Conservation (phyloP, 2,329 filamentous ascomycete species). For the Onygenales sp. region DNA sequence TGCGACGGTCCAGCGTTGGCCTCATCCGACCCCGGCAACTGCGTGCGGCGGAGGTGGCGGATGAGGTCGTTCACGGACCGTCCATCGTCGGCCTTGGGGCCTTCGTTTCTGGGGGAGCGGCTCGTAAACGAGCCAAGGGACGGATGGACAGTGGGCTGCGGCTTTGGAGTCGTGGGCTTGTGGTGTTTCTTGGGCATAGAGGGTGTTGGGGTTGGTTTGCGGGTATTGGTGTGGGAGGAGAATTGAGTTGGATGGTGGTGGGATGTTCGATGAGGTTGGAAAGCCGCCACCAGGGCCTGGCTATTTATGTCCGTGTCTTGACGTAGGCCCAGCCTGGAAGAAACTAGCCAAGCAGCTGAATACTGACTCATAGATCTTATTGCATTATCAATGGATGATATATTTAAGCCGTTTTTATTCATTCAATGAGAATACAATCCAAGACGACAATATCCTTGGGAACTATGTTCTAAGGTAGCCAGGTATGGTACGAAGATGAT, state of each 20-base stretch:
- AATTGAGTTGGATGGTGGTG: slow-evolving; percentile 2
- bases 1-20: slow-evolving; percentile 11
- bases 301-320: no score
- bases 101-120: slow-evolving; percentile 7
- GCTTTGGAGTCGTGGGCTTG: slow-evolving; percentile 29
- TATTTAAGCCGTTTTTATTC: no score
- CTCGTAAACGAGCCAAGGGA: slow-evolving; percentile 22
- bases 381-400: no score
- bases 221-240: neutral
- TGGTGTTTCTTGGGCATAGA: slow-evolving; percentile 41
- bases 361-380: no score
- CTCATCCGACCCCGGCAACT: slow-evolving; percentile 19
- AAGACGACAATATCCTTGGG: no score
- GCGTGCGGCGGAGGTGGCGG: slow-evolving; percentile 35
- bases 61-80: slow-evolving; percentile 40
- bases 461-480: no score
- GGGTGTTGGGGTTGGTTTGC: neutral
- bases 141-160: slow-evolving; percentile 30
- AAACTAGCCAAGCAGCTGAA: no score
- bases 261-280: neutral
- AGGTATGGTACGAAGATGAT: no score
- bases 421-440: no score
- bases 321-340: no score
- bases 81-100: slow-evolving; percentile 16
- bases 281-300: neutral